A percentile compares a stretch with the other conserved stretches of the same genome.
Conservation (phyloP, 345 rosid genomes). For the Pistacia integerrima region DNA sequence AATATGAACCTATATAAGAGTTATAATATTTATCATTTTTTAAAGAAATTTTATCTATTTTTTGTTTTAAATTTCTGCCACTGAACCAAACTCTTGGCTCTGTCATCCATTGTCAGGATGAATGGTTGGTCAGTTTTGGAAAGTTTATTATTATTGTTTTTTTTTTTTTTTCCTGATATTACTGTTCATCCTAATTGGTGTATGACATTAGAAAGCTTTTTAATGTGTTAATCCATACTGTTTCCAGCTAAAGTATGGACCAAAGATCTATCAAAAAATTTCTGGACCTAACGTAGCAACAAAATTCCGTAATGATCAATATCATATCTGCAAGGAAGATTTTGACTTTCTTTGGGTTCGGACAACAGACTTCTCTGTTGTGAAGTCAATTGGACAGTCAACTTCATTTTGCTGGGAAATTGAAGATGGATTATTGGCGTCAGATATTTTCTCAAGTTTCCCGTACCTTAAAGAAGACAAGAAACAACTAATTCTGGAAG, state of each 20-base stretch:
- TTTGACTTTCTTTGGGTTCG: slow-evolving; percentile 86
- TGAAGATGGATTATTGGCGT: slow-evolving; percentile 34
- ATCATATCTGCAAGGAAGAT: slow-evolving; percentile 79
- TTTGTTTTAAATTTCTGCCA: too few relatives aligned
- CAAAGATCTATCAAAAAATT: slow-evolving; percentile 61
- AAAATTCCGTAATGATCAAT: slow-evolving; percentile 60
- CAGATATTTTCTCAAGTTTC: slow-evolving; percentile 49
- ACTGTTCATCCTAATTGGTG: not conserved
- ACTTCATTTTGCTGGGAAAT: slow-evolving; percentile 68
- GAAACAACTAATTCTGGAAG: slow-evolving; percentile 38
- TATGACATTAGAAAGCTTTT: not conserved
- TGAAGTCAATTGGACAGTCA: slow-evolving; percentile 69
- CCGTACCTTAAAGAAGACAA: slow-evolving; percentile 55
- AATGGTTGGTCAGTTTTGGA: not conserved
- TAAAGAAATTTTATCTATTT: too few relatives aligned
- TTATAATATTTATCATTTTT: too few relatives aligned
- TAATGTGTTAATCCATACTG: slow-evolving; percentile 11
- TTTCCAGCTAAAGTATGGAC: slow-evolving; percentile 70
- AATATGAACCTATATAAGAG: too few relatives aligned
- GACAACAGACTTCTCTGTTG: slow-evolving; percentile 67
- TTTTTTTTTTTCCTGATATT: not conserved
- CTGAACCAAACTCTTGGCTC: too few relatives aligned
- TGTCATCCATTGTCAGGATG: too few relatives aligned
- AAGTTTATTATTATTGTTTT: not conserved
- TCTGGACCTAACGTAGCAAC: slow-evolving; percentile 62